These are phyloP conservation scores for Cordyceps sp. DNA, from an alignment of 2,329 filamentous ascomycete species.

Conservation along the genomic window DNA sequence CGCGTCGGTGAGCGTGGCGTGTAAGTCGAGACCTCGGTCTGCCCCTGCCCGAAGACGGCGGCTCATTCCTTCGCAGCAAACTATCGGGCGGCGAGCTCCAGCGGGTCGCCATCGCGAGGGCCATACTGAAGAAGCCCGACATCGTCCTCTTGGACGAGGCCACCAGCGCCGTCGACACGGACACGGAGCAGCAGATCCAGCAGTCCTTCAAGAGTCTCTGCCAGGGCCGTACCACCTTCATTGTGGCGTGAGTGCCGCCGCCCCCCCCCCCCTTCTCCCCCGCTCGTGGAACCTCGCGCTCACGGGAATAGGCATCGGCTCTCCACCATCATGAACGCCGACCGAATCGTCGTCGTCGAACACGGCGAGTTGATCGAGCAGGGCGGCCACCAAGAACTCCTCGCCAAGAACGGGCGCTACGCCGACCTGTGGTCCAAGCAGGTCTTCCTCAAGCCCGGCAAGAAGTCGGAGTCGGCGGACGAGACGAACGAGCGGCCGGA, in stretches of 20 bases:
- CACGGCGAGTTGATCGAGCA: conserved; percentile 47
- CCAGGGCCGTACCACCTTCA: conserved; percentile 46
- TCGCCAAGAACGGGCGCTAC: conserved; percentile 43
- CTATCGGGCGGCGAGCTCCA: conserved; percentile 52
- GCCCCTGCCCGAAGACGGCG: conserved; percentile 3
- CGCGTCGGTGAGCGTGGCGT: conserved; percentile 33
- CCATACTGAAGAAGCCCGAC: conserved; percentile 56
- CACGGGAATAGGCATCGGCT: conserved; percentile 37
- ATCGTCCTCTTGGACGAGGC: conserved; percentile 67
- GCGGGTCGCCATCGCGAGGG: conserved; percentile 51
- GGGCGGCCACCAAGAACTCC: conserved; percentile 42
- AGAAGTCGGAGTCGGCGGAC: conserved; percentile 6
- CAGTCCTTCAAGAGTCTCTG: conserved; percentile 41
- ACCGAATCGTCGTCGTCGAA: conserved; percentile 48
- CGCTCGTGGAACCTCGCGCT: not conserved
- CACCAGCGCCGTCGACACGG: conserved; percentile 59
- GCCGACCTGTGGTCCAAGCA: conserved; percentile 50
- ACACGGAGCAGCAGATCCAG: conserved; percentile 52
- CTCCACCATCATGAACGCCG: conserved; percentile 55
- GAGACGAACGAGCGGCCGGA: conserved; percentile 6
- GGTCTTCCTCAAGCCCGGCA: conserved; percentile 33
- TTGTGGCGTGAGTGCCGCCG: conserved; percentile 39
- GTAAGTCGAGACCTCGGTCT: conserved; percentile 11
- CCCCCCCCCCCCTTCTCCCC: not conserved
- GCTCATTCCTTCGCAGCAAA: conserved; percentile 21